Base-by-base conservation (phyloP, 1,139 yeast species). In the Geotrichum aggregatum region DNA sequence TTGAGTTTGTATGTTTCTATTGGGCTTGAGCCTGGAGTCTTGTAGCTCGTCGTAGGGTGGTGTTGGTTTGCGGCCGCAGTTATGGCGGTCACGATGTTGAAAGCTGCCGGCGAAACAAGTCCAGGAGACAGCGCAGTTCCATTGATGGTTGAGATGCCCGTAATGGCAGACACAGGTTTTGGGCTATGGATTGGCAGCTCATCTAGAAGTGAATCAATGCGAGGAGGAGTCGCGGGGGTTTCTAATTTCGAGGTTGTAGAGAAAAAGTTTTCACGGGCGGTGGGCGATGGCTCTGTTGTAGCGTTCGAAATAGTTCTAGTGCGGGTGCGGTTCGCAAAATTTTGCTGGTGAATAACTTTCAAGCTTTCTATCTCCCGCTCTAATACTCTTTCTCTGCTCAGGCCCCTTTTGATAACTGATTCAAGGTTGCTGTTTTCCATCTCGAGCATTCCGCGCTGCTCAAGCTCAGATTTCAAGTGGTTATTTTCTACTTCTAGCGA, bases 41-140 rank as follows among this genome's bases (percentile, higher is more conserved):
- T 33, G 8, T 5, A 24, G 28, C 8, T 24, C 7, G 28, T 24
- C 11, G 6, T n/a, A 33, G 33, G 13, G 13, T 33, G 36, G 13
- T 14, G 33, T n/a, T 28, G 49, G 22, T 43, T 34, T 1, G 49
- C 49, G 8, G 47, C 49, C 4, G 52, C 52, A 28, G 47, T 49
- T 13, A 49, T 42, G n/a, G 44, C 43, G 3, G 52, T 28, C 7
- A 49, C 52, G 13, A 40, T 39, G 22, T 39, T 49, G 16, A 39
- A 26, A 22, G 52, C 52, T 14, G 49, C 40, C 2, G 50, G 45
- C 6, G 48, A 42, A 3, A 47, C 26, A 16, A 22, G 44, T n/a
- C 38, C 44, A 13, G 43, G 49, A 11, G 48, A 47, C 26, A 36
- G 11, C 13, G 42, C 28, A 4, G 52, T 33, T 21, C 41, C 33